Percentiles rank a stretch among this genome's conserved stretches.
These are phyloP conservation scores for Russula earlei DNA, from an alignment of 768 basidiomycete genomes.

Conservation along the genomic window DNA sequence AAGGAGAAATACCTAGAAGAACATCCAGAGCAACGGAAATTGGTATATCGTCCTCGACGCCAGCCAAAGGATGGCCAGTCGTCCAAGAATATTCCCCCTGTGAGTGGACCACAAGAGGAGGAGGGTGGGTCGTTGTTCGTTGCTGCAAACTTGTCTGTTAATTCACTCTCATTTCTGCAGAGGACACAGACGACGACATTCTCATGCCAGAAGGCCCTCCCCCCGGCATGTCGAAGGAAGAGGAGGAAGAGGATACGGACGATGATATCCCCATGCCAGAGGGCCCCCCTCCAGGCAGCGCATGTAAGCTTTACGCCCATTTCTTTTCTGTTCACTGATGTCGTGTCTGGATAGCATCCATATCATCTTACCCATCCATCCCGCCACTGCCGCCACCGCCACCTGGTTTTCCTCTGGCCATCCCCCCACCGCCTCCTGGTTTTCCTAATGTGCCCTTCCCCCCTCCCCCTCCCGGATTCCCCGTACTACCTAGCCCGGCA, in stretches of 20 bases:
- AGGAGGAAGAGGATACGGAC: conserved; percentile 27
- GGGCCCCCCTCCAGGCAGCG: conserved; percentile 43
- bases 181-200: conserved; percentile 47
- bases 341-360: conserved; percentile 18
- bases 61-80: conserved; percentile 30
- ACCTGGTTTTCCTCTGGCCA: conserved; percentile 13
- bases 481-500: conserved; percentile 24
- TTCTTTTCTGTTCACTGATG: conserved; percentile 21
- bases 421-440: conserved; percentile 13
- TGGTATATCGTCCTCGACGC: conserved; percentile 61
- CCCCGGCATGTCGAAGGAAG: conserved; percentile 30
- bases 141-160: background rate
- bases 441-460: conserved; percentile 2
- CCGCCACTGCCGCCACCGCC: conserved; percentile 23
- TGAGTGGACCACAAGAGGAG: conserved; percentile 31
- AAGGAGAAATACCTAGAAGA: conserved; percentile 89
- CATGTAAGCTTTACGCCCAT: conserved; percentile 14
- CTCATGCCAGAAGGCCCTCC: conserved; percentile 58
- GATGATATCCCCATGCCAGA: conserved; percentile 60
- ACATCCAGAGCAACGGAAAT: conserved; percentile 84
- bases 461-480: conserved; percentile 9
- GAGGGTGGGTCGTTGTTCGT: conserved; percentile 29
- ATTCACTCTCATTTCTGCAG: background rate
- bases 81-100: conserved; percentile 31
- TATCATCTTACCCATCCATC: conserved; percentile 20